Evolutionary conservation across 2,329 filamentous ascomycete species (phyloP).

Genomic region (Bipolaris gigantea): DNA sequence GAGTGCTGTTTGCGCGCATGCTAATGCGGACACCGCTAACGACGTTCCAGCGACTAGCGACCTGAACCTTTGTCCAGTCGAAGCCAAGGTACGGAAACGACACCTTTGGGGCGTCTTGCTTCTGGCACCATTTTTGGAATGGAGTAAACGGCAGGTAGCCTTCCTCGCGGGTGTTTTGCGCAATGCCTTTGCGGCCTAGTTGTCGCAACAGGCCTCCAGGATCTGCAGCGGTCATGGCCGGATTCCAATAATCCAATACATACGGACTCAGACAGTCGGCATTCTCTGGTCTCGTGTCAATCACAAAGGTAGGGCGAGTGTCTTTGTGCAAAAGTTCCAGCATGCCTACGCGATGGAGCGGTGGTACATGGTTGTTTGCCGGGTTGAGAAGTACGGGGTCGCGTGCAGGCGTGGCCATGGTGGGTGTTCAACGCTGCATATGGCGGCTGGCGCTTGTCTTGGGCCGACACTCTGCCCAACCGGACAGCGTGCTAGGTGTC

Average conservation of each 20-base stretch:
- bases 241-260: constrained; percentile 24
- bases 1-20: neutral
- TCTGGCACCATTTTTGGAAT: constrained; percentile 25
- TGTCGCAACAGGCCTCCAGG: constrained; percentile 11
- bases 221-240: constrained; percentile 20
- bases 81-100: constrained; percentile 9
- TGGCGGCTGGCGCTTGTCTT: constrained; percentile 1
- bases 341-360: constrained; percentile 19
- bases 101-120: neutral
- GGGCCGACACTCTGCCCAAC: neutral
- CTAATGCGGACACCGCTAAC: constrained; percentile 15
- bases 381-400: constrained; percentile 3
- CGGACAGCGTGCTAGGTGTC: neutral
- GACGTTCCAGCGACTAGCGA: constrained; percentile 27
- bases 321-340: constrained; percentile 27
- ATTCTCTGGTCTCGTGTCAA: constrained; percentile 11
- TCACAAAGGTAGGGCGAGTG: constrained; percentile 23
- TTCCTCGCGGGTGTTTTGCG: neutral
- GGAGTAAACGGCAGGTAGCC: neutral
- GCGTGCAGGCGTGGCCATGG: constrained; percentile 1
- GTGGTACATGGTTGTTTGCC: constrained; percentile 6
- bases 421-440: constrained; percentile 2
- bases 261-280: neutral
- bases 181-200: constrained; percentile 6
- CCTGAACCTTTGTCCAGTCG: constrained; percentile 19